Conservation (phyloP, 1,284 basidiomycete species). For the Xerocomus nothofagi region DNA sequence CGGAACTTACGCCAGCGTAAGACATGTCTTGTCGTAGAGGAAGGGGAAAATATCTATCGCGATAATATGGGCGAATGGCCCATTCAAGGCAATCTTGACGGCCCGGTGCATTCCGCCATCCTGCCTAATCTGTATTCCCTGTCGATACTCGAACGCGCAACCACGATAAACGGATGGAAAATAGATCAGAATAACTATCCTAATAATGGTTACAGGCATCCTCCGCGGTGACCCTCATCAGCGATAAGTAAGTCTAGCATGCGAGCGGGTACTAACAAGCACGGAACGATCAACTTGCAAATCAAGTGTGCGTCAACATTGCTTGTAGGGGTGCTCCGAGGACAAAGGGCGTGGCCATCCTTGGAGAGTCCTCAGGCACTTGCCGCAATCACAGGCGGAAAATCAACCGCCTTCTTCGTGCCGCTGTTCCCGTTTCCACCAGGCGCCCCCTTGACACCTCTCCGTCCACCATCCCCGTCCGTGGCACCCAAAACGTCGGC, state of each 20-base stretch:
- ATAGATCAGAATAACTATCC: conserved; percentile 25
- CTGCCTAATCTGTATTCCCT: too few relatives aligned
- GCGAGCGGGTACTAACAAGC: not conserved
- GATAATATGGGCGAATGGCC: too few relatives aligned
- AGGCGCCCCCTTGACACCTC: conserved; percentile 7
- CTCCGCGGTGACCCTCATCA: conserved; percentile 10
- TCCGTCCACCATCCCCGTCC: conserved; percentile 7
- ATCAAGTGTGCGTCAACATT: not conserved
- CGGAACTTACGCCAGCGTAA: conserved; percentile 23
- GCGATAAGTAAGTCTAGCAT: conserved; percentile 14
- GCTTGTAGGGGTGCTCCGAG: not conserved
- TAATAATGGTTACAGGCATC: conserved; percentile 40
- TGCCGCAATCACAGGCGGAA: conserved; percentile 54
- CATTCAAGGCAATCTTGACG: not conserved
- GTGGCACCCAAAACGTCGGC: not conserved
- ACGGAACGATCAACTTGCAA: not conserved
- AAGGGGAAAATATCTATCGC: not conserved
- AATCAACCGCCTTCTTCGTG: conserved; percentile 34
- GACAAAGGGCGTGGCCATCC: not conserved
- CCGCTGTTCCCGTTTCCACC: conserved; percentile 28
- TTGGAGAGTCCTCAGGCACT: conserved; percentile 41
- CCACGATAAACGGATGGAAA: not conserved
- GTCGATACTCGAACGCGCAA: too few relatives aligned
- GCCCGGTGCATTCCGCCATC: not conserved
- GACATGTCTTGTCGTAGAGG: conserved; percentile 13